phyloP scores from a whole-genome alignment of 331 rosid genomes.

The Spiraea crenata region DNA sequence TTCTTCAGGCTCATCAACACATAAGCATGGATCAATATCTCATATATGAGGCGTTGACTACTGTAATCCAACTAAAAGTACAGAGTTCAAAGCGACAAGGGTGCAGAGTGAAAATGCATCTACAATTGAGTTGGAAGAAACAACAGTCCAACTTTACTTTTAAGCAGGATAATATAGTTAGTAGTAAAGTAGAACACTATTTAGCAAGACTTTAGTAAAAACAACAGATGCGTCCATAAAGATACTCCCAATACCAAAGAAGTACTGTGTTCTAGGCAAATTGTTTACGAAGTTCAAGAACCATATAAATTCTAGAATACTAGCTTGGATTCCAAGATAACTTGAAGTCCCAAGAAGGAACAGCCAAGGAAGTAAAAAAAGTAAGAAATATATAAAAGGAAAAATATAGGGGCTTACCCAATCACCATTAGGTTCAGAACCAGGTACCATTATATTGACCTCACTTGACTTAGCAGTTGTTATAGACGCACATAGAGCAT shows the following conservation, averaged over 20 bases:
- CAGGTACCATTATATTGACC: constrained; percentile 89
- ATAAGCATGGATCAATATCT: not conserved
- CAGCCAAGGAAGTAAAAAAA: not conserved
- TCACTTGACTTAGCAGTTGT: constrained; percentile 97
- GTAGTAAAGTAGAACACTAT: not conserved
- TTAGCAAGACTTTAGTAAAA: not conserved
- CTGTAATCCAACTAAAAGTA: not conserved
- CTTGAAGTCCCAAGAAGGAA: not conserved
- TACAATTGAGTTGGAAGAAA: not conserved
- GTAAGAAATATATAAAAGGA: constrained; percentile 13
- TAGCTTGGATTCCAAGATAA: constrained; percentile 13
- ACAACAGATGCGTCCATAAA: not conserved
- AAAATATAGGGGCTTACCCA: constrained; percentile 62
- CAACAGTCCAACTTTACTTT: not conserved
- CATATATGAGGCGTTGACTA: not conserved
- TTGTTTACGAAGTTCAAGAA: not conserved
- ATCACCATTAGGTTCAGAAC: constrained; percentile 65
- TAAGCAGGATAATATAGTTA: not conserved
- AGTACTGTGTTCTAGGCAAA: not conserved
- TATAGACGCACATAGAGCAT: constrained; percentile 69
- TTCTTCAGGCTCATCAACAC: not conserved
- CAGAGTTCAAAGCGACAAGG: too few species aligned
- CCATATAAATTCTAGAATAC: too few species aligned
- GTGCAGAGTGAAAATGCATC: not conserved
- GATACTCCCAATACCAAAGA: not conserved